Evolutionary conservation across 2,329 filamentous ascomycete species (phyloP).

Genomic region (Botrytis byssoidea): DNA sequence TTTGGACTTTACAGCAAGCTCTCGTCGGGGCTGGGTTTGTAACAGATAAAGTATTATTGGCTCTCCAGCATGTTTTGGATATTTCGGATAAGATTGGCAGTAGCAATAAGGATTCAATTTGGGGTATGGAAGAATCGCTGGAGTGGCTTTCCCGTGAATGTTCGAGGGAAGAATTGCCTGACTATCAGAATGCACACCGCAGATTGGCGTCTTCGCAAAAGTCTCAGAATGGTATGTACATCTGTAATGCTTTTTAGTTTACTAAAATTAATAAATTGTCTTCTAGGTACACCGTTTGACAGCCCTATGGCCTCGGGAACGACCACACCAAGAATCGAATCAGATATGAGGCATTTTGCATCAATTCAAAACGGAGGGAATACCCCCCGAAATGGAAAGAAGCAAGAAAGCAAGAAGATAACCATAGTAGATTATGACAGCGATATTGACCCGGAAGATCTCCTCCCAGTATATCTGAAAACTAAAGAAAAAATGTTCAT

Average conservation of each 20-base stretch:
- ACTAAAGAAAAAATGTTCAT: constrained; percentile 68
- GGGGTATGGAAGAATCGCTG: constrained; percentile 83
- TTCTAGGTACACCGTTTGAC: constrained; percentile 36
- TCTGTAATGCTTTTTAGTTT: neutral
- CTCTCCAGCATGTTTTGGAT: constrained; percentile 64
- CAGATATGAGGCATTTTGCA: constrained; percentile 36
- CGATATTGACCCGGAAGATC: constrained; percentile 71
- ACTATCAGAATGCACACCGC: constrained; percentile 57
- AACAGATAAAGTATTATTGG: constrained; percentile 58
- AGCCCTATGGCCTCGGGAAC: constrained; percentile 38
- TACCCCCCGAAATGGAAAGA: constrained; percentile 26
- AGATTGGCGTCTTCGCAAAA: constrained; percentile 31
- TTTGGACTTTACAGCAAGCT: constrained; percentile 82
- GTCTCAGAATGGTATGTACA: constrained; percentile 35
- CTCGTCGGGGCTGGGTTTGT: constrained; percentile 69
- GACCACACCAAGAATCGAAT: constrained; percentile 36
- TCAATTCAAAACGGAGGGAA: constrained; percentile 16
- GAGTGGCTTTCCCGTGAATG: constrained; percentile 88
- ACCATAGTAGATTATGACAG: constrained; percentile 55
- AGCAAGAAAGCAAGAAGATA: constrained; percentile 26
- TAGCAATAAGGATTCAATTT: constrained; percentile 64
- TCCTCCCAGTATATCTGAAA: constrained; percentile 74
- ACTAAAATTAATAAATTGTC: constrained; percentile 17
- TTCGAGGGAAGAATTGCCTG: constrained; percentile 64
- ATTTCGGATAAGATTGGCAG: constrained; percentile 61